phyloP scores from a whole-genome alignment of 2,329 filamentous ascomycete genomes.

The Rhytidhysteron rufulum region DNA sequence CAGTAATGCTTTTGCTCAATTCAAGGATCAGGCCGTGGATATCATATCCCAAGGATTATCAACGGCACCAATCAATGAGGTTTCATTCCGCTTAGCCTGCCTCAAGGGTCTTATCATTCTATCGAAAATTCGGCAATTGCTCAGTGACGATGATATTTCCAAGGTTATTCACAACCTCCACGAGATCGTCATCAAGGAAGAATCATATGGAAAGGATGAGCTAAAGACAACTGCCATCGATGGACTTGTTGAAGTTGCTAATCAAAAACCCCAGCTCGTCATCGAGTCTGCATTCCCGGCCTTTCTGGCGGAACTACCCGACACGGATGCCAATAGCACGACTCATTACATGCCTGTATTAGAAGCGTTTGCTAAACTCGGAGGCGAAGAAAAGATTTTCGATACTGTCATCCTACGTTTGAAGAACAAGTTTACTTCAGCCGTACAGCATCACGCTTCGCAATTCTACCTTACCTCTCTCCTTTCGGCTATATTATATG shows the following conservation, averaged over 20 bases:
- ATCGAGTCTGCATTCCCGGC: constrained; percentile 63
- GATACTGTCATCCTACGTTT: constrained; percentile 60
- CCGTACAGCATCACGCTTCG: constrained; percentile 51
- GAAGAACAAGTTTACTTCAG: constrained; percentile 58
- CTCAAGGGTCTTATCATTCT: constrained; percentile 43
- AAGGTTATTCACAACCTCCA: constrained; percentile 58
- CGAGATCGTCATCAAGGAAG: constrained; percentile 58
- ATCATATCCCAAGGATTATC: constrained; percentile 42
- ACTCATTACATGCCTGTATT: constrained; percentile 53
- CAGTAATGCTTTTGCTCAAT: constrained; percentile 37
- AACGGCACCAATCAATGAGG: constrained; percentile 44
- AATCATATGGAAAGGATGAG: constrained; percentile 53
- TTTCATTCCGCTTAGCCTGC: constrained; percentile 46
- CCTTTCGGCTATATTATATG: constrained; percentile 59
- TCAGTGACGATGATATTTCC: constrained; percentile 40
- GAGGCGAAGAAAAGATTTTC: constrained; percentile 59
- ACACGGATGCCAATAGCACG: constrained; percentile 47
- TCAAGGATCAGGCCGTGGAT: constrained; percentile 39
- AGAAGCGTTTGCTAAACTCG: constrained; percentile 62
- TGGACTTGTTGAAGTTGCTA: constrained; percentile 58
- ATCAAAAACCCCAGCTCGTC: constrained; percentile 58
- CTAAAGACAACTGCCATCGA: constrained; percentile 57
- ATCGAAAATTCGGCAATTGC: constrained; percentile 37
- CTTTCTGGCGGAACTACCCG: constrained; percentile 62
- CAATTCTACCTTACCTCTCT: constrained; percentile 56